These are phyloP conservation scores for Suillus americanus DNA, from an alignment of 768 basidiomycete species.

Conservation along the genomic window DNA sequence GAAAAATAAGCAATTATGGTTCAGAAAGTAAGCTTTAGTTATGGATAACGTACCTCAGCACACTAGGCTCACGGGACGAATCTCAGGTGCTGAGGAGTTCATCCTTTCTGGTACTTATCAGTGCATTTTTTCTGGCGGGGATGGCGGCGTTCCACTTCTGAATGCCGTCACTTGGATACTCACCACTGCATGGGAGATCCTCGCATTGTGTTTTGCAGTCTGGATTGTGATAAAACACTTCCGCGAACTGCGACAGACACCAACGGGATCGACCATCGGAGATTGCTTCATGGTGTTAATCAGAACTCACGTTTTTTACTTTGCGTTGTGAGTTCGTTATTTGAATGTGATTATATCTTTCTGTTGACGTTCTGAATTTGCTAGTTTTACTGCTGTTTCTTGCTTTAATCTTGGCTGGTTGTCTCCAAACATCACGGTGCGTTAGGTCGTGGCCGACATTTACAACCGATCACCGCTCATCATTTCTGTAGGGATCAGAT, in stretches of 20 bases:
- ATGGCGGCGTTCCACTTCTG: neutral
- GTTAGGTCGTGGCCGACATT: neutral
- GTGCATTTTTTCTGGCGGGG: neutral
- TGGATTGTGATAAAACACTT: neutral
- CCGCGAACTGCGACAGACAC: neutral
- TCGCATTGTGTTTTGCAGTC: neutral
- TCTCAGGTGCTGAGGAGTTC: neutral
- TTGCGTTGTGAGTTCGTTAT: neutral
- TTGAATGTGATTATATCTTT: neutral
- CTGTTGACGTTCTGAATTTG: neutral
- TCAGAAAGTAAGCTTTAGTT: neutral
- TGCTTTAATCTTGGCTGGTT: neutral
- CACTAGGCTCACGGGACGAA: neutral
- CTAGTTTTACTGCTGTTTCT: neutral
- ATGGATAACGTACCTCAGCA: neutral
- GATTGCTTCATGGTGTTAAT: neutral
- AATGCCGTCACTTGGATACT: neutral
- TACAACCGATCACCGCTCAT: neutral
- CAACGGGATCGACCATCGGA: neutral
- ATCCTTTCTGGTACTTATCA: neutral
- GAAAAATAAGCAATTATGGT: neutral
- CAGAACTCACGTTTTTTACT: neutral
- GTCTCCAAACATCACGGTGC: neutral
- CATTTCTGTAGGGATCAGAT: neutral
- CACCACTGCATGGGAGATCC: neutral